Base-by-base conservation (phyloP, 1,284 basidiomycete genomes). In the Golubevia sp. region DNA sequence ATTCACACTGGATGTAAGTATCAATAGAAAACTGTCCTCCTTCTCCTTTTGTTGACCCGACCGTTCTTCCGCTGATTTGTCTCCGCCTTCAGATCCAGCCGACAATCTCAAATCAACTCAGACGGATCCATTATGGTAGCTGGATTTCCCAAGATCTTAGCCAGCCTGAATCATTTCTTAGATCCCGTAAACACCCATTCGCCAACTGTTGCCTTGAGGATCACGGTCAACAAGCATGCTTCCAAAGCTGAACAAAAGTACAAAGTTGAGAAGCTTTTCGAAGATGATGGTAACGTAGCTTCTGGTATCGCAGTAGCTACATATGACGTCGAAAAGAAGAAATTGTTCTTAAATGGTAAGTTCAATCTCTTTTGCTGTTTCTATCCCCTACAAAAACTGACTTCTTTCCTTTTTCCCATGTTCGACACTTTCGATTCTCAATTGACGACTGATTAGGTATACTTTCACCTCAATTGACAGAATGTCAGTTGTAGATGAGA, bases 91-190 rank as follows among this genome's bases (percentile, higher is more conserved):
- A 5, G 5, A 34, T 49, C 70, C 74, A 2, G 34, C 64, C 4
- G 73, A 76, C 68, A 76, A 76, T 55, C 62, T 73, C 13, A 67
- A 2, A 65, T 72, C 3, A 72, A 73, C 49, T 59, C 61, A n/a
- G 57, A 74, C 11, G 73, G 71, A 49, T 68, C 67, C 56, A 61
- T 76, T 55, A 66, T 66, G 59, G 58, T 63, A 2, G 67, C 74
- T 5, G 62, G 52, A 38, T 70, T 74, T 64, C 66, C 74, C 21
- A 68, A 65, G 26, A 54, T 70, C 2, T 58, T 74, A 51, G 58
- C 67, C 11, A 30, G 67, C 25, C 55, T 71, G 13, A 66, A 68
- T 38, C 18, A 30, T 23, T 73, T 70, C 38, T 61, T 62, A 26
- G 71, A 74, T 34, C 73, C 73, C 2, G 55, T 49, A 26, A 54